Conservation (phyloP, 179 eudicot genomes). For the Silene coronaria region DNA sequence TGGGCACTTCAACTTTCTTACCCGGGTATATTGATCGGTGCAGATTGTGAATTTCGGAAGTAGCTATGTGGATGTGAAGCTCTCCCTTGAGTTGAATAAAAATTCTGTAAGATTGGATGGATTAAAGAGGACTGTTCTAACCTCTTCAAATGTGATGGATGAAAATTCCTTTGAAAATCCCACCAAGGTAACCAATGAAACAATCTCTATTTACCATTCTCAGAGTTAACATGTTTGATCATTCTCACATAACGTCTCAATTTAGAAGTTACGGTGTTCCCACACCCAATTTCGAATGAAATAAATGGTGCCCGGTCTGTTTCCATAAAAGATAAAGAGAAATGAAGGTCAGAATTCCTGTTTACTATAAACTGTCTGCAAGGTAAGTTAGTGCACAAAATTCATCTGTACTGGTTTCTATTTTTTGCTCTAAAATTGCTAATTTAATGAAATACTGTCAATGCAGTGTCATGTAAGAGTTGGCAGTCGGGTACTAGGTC, state of each 20-base stretch:
- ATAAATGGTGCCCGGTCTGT: background rate
- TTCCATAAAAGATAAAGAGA: background rate
- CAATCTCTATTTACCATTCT: background rate
- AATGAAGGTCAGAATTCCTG: background rate
- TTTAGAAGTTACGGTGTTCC: background rate
- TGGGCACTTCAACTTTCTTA: background rate
- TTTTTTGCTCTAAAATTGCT: background rate
- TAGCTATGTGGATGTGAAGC: constrained; percentile 40
- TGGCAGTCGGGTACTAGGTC: background rate
- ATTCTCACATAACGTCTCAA: background rate
- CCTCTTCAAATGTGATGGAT: constrained; percentile 59
- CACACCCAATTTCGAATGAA: background rate
- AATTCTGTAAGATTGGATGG: constrained; percentile 37
- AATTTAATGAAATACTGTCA: too few relatives aligned
- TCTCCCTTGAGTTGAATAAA: constrained; percentile 41
- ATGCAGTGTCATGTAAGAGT: too few relatives aligned
- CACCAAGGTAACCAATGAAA: constrained; percentile 44
- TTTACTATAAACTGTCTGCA: background rate
- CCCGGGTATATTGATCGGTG: background rate
- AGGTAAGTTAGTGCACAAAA: background rate
- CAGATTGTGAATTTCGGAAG: constrained; percentile 77
- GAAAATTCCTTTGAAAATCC: constrained; percentile 72
- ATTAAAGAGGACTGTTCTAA: constrained; percentile 47
- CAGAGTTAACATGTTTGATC: background rate
- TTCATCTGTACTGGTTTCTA: background rate